Conservation (phyloP, 2,329 filamentous ascomycete genomes). For the Colletotrichum sp. region DNA sequence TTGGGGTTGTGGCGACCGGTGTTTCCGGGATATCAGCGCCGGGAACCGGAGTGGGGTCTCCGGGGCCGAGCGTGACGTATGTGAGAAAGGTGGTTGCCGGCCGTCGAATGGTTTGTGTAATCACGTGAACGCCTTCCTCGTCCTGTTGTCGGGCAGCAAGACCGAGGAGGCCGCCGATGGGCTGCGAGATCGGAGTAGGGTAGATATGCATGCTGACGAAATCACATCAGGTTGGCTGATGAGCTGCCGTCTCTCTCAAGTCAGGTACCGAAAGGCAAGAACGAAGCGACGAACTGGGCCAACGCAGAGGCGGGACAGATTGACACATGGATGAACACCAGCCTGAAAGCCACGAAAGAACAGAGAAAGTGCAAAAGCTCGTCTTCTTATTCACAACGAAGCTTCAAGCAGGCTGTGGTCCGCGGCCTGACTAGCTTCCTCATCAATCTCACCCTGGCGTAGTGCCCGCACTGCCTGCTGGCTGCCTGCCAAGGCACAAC, state of each 20-base stretch:
- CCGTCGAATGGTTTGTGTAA: slow-evolving; percentile 41
- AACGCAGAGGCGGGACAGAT: not conserved
- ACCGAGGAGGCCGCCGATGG: not conserved
- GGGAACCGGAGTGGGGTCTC: slow-evolving; percentile 4
- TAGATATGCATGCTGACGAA: slow-evolving; percentile 11
- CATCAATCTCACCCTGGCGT: not conserved
- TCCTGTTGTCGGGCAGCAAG: slow-evolving; percentile 13
- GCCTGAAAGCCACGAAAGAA: not conserved
- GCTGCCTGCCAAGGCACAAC: slow-evolving; percentile 1
- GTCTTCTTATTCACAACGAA: not conserved
- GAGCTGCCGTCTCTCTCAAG: not conserved
- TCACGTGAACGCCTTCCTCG: slow-evolving; percentile 4
- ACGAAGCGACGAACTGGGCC: not conserved
- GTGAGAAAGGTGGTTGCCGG: slow-evolving; percentile 41
- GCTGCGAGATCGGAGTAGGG: slow-evolving; percentile 7
- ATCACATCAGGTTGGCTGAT: not conserved
- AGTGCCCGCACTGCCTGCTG: not conserved
- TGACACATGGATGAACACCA: not conserved
- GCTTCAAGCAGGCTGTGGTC: slow-evolving; percentile 8
- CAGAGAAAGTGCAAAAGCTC: slow-evolving; percentile 1
- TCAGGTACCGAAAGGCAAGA: not conserved
- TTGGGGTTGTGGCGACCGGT: slow-evolving; percentile 3
- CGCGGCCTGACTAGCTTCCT: not conserved
- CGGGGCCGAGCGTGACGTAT: slow-evolving; percentile 33
- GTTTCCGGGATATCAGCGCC: slow-evolving; percentile 19